Base-by-base conservation (phyloP, 108 stramenopile genomes). In the Cyclotella cryptica region DNA sequence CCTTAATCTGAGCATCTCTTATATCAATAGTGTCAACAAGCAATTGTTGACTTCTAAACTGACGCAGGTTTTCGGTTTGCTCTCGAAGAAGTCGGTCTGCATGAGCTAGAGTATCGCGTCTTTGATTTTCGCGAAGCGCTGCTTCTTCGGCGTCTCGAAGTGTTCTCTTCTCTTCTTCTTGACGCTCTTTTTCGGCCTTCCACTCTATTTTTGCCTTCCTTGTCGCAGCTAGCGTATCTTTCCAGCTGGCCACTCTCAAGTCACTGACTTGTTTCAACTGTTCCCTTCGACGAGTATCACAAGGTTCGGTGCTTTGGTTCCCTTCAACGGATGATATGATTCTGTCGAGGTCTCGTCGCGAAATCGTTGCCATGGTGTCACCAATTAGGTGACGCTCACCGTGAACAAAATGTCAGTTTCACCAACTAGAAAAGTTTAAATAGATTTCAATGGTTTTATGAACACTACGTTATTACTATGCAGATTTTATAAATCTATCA, bases 11-110 rank as follows among this genome's bases (percentile, higher is more conserved):
- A 24, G 58, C 47, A 58, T 87, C 72, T 60, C 87, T 54, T 10
- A 62, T 78, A 43, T 83, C 74, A 21, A 93, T 42, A 39, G 90
- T 87, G 2, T 93, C 90, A 19, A 83, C 77, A 24, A 85, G 85
- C 61, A 91, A 74, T 69, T 86, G 81, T 44, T 89, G 86, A 44
- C 78, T 66, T 24, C 92, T 66, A 27, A 93, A 84, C 0, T 85
- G 73, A 71, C 90, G 88, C 64, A 93, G 73, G 52, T 84, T 91
- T 30, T 88, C 92, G 5, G 88, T 91, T 75, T 91, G 85, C 70
- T 93, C 92, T 63, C 83, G 83, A n/a, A 89, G 73, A 14, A 85
- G 60, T 8, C 45, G 81, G 26, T 90, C 90, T 24, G 92, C 90
- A 52, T 69, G 62, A 46, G 74, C 51, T 7, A 93, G 84, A 0